Conservation (phyloP, 116 monocot species). For the Zostera marina region DNA sequence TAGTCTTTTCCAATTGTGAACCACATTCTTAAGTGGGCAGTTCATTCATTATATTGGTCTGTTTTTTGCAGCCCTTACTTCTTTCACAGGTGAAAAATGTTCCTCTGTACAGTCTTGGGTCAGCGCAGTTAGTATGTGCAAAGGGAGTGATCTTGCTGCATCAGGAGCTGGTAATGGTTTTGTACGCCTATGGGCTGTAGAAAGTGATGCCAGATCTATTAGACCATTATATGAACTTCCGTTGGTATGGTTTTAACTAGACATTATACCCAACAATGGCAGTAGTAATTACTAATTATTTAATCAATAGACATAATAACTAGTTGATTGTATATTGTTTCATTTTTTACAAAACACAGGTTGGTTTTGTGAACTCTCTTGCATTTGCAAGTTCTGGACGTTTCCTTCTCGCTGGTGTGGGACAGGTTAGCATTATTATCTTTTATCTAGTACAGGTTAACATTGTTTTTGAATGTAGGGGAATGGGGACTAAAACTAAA, state of each 20-base stretch:
- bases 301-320: background rate
- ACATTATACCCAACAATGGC: background rate
- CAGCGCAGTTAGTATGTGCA: conserved; percentile 77
- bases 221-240: conserved; percentile 49
- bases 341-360: conserved; percentile 22
- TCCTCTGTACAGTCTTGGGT: conserved; percentile 63
- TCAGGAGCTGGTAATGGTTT: conserved; percentile 90
- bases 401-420: conserved; percentile 84
- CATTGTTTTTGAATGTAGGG: background rate
- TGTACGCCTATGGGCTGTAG: conserved; percentile 65
- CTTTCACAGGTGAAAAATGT: background rate
- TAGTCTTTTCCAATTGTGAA: no score
- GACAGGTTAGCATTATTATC: conserved; percentile 36
- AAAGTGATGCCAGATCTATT: conserved; percentile 51
- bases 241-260: conserved; percentile 31
- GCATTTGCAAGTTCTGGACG: conserved; percentile 82
- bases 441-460: background rate
- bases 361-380: conserved; percentile 79
- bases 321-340: background rate
- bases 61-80: conserved; percentile 2
- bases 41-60: background rate
- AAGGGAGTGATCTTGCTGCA: conserved; percentile 90
- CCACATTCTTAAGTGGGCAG: background rate
- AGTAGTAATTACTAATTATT: background rate
- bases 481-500: no score